A percentile compares a stretch with the other conserved stretches of the same genome.
Conservation (phyloP, 1,139 yeast species). For the Pichia cactophila region DNA sequence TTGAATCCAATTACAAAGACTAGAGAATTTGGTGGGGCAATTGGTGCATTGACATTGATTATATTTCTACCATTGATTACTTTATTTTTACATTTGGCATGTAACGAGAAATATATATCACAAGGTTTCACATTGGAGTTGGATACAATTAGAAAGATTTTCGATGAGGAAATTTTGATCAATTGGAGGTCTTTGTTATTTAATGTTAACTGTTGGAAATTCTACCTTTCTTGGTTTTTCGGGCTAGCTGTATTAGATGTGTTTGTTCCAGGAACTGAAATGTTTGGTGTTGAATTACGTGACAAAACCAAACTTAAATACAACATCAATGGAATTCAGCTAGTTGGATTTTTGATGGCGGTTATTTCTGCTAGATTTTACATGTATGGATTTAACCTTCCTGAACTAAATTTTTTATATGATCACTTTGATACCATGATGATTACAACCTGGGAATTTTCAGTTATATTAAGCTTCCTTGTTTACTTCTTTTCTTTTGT, state of each 20-base stretch:
- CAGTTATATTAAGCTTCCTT: constrained; percentile 53
- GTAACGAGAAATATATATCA: constrained; percentile 49
- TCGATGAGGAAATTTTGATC: constrained; percentile 11
- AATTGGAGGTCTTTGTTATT: constrained; percentile 16
- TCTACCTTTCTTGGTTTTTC: constrained; percentile 70
- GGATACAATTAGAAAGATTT: constrained; percentile 25
- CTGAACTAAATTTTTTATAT: constrained; percentile 74
- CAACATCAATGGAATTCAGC: constrained; percentile 71
- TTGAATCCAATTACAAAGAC: constrained; percentile 67
- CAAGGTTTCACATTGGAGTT: constrained; percentile 41
- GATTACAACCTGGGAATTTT: constrained; percentile 54
- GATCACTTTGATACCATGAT: constrained; percentile 60
- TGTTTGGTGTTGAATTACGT: constrained; percentile 63
- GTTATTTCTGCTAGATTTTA: constrained; percentile 45
- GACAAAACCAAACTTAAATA: constrained; percentile 67
- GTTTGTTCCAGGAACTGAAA: constrained; percentile 62
- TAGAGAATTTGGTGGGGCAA: constrained; percentile 68
- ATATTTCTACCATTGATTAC: constrained; percentile 61
- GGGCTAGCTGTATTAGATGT: constrained; percentile 56
- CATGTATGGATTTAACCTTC: constrained; percentile 48
- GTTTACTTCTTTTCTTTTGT: constrained; percentile 65
- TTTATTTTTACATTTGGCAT: constrained; percentile 48
- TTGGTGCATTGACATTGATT: constrained; percentile 66
- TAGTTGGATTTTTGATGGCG: constrained; percentile 42
- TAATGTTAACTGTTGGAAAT: constrained; percentile 42